These are phyloP conservation scores for Canariomyces notabilis DNA, from an alignment of 2,329 filamentous ascomycete species.

Conservation along the genomic window DNA sequence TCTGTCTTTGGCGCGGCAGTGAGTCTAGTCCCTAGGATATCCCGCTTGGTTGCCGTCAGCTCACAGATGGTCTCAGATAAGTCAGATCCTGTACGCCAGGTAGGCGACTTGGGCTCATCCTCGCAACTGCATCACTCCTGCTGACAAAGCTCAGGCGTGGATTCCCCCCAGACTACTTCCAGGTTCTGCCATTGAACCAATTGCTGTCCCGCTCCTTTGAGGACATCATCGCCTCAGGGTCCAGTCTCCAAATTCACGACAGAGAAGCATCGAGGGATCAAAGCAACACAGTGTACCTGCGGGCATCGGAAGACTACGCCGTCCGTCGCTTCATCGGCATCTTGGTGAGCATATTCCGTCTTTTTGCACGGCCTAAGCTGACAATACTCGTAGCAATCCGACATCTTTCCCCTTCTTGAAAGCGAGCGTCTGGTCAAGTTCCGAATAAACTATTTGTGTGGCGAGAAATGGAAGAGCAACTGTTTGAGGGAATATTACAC, in stretches of 20 bases:
- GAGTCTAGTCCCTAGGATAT: not conserved
- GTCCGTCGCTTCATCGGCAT: conserved; percentile 16
- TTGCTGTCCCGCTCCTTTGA: conserved; percentile 13
- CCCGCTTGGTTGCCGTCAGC: not conserved
- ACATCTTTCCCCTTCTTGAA: conserved; percentile 21
- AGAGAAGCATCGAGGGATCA: conserved; percentile 11
- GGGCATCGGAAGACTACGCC: conserved; percentile 6
- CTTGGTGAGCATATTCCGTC: conserved; percentile 7
- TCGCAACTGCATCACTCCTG: not conserved
- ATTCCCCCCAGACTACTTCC: conserved; percentile 18
- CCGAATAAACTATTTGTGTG: conserved; percentile 15
- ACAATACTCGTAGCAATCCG: conserved; percentile 3
- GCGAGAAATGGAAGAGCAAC: conserved; percentile 1
- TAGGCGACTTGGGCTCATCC: not conserved
- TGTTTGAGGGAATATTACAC: conserved; percentile 20
- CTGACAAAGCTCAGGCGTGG: conserved; percentile 8
- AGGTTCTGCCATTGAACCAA: conserved; percentile 9
- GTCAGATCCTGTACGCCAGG: conserved; percentile 21
- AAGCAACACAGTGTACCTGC: conserved; percentile 13
- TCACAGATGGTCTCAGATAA: conserved; percentile 14
- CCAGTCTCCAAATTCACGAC: conserved; percentile 6
- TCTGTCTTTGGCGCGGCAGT: conserved; percentile 17
- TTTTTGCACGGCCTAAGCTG: not conserved
- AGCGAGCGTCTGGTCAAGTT: conserved; percentile 20
- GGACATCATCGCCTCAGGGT: conserved; percentile 8